Evolutionary conservation across 495 filamentous ascomycete genomes (phyloP).

Genomic region (Physcia stellaris): DNA sequence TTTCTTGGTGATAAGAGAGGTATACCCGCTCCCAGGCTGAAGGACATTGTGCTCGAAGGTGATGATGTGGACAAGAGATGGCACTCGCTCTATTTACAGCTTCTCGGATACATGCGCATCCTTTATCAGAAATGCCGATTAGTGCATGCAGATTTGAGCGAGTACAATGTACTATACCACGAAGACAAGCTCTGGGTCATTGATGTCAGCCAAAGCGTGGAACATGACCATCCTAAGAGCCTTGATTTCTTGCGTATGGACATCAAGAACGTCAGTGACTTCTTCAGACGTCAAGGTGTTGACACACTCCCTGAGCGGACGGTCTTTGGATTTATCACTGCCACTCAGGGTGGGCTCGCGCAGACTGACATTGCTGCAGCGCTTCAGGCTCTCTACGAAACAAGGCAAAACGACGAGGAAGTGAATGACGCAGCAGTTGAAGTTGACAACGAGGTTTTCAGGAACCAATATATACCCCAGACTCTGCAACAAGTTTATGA

Average conservation of each 20-base stretch:
- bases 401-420: conserved; percentile 27
- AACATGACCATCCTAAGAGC: conserved; percentile 85
- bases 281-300: conserved; percentile 75
- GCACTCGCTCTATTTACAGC: conserved; percentile 64
- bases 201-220: conserved; percentile 92
- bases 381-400: conserved; percentile 36
- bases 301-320: conserved; percentile 58
- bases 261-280: conserved; percentile 88
- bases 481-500: conserved; percentile 92
- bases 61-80: conserved; percentile 47
- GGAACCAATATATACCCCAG: conserved; percentile 89
- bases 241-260: conserved; percentile 94
- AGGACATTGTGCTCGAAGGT: conserved; percentile 52
- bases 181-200: conserved; percentile 77
- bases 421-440: conserved; percentile 33
- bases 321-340: conserved; percentile 68
- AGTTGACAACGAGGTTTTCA: conserved; percentile 80
- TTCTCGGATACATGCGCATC: conserved; percentile 76
- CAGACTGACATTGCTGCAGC: conserved; percentile 35
- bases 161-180: conserved; percentile 93
- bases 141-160: conserved; percentile 91
- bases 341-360: conserved; percentile 36
- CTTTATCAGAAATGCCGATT: conserved; percentile 83
- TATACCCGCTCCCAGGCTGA: conserved; percentile 69
- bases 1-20: conserved; percentile 84